These are phyloP conservation scores for Leccinum longicurvipes DNA, from an alignment of 768 basidiomycete species.

Conservation along the genomic window DNA sequence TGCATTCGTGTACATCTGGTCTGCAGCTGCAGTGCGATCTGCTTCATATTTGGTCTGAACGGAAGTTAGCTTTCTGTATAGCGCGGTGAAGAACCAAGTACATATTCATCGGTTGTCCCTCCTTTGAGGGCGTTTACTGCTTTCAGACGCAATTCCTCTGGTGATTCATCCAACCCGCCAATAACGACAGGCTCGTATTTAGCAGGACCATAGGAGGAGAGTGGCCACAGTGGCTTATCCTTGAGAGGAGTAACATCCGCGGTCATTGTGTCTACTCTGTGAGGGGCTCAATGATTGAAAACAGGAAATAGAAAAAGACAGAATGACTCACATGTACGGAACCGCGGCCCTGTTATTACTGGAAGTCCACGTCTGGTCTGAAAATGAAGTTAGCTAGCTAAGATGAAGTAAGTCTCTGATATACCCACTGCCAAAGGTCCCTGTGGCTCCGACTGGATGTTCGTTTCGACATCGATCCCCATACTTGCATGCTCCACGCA, in stretches of 20 bases:
- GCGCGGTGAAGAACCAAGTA: slow-evolving; percentile 35
- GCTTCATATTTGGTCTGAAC: slow-evolving; percentile 57
- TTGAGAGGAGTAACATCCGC: slow-evolving; percentile 54
- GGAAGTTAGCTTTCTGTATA: slow-evolving; percentile 1
- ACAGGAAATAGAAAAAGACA: neutral
- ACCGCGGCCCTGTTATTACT: slow-evolving; percentile 26
- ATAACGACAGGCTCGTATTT: slow-evolving; percentile 72
- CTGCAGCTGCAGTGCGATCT: slow-evolving; percentile 50
- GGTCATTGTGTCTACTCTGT: slow-evolving; percentile 59
- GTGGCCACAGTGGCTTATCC: slow-evolving; percentile 77
- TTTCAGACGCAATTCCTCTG: slow-evolving; percentile 74
- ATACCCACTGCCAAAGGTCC: slow-evolving; percentile 52
- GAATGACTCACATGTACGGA: slow-evolving; percentile 39
- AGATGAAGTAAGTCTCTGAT: slow-evolving; percentile 6
- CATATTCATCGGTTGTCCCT: slow-evolving; percentile 65
- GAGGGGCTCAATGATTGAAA: neutral
- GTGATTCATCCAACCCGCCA: slow-evolving; percentile 63
- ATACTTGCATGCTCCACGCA: slow-evolving; percentile 64
- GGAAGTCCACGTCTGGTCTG: slow-evolving; percentile 43
- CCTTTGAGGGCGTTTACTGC: slow-evolving; percentile 53
- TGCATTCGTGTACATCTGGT: slow-evolving; percentile 47
- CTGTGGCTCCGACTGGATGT: slow-evolving; percentile 42
- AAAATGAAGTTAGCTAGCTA: slow-evolving; percentile 7
- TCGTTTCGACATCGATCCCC: slow-evolving; percentile 65
- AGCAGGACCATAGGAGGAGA: slow-evolving; percentile 74